These are phyloP conservation scores for Stemphylium lycopersici DNA, from an alignment of 2,329 filamentous ascomycete genomes.

Conservation along the genomic window DNA sequence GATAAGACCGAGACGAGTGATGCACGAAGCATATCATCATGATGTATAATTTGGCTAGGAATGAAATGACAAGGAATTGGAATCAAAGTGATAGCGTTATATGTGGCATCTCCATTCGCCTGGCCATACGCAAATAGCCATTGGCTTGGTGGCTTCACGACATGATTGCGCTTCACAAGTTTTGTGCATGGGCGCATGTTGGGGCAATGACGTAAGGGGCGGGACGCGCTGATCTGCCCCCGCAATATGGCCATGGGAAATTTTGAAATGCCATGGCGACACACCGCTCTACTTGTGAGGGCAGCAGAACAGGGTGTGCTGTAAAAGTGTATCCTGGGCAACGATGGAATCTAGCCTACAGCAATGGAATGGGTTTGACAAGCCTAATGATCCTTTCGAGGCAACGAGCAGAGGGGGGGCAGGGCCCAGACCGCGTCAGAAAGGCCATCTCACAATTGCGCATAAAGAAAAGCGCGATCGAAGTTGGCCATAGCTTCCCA, in stretches of 20 bases:
- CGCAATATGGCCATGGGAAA: constrained; percentile 28
- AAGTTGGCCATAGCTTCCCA: constrained; percentile 20
- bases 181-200: constrained; percentile 17
- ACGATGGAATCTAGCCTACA: neutral
- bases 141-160: too few relatives aligned
- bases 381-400: constrained; percentile 1
- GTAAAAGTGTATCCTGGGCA: neutral
- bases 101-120: neutral
- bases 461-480: constrained; percentile 25
- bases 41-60: constrained; percentile 10
- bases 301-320: neutral
- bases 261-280: constrained; percentile 36
- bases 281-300: neutral
- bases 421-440: constrained; percentile 16
- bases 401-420: neutral
- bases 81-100: too few relatives aligned
- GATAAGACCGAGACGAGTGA: neutral
- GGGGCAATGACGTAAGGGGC: constrained; percentile 21
- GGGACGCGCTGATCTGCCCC: constrained; percentile 5
- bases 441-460: constrained; percentile 29
- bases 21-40: neutral
- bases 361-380: neutral
- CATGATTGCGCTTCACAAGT: constrained; percentile 16
- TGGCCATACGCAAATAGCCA: too few relatives aligned
- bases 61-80: neutral